phyloP scores from a whole-genome alignment of 2,329 filamentous ascomycete species.

The Neopestalotiopsis sp. region DNA sequence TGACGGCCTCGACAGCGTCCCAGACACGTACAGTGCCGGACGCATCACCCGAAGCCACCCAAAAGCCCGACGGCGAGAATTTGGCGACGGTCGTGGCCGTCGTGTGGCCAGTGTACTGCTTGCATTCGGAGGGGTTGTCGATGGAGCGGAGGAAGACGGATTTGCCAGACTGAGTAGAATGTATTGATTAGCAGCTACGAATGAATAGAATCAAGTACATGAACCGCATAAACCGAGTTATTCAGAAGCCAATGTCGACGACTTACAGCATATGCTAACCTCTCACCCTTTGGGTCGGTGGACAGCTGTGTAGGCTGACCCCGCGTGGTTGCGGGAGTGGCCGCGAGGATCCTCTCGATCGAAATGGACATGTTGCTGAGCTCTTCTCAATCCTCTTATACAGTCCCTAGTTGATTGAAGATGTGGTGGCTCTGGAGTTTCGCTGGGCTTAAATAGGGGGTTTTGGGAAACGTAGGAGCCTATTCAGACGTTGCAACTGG shows the following conservation, averaged over 20 bases:
- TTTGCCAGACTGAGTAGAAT: conserved; percentile 75
- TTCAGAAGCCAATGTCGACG: not conserved
- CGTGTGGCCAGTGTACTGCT: conserved; percentile 93
- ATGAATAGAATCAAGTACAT: not conserved
- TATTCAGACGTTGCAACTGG: not conserved
- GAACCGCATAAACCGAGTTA: too few relatives aligned
- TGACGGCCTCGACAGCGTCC: conserved; percentile 84
- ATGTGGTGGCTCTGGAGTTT: not conserved
- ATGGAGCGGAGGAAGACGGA: conserved; percentile 96
- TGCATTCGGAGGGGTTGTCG: conserved; percentile 82
- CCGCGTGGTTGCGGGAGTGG: conserved; percentile 80
- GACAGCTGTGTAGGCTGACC: conserved; percentile 91
- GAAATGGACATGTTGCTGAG: conserved; percentile 55
- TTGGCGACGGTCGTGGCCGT: conserved; percentile 88
- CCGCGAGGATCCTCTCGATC: conserved; percentile 77
- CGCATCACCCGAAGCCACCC: conserved; percentile 89
- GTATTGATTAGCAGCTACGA: not conserved
- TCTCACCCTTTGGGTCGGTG: conserved; percentile 85
- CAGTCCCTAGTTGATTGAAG: not conserved
- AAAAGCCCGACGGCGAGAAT: conserved; percentile 93
- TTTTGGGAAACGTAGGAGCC: not conserved
- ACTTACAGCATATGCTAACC: conserved; percentile 88
- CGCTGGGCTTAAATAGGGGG: not conserved
- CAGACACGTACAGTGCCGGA: conserved; percentile 87
- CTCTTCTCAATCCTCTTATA: not conserved